These are phyloP conservation scores for Candida succiphila DNA, from an alignment of 805 yeast genomes.

Conservation along the genomic window DNA sequence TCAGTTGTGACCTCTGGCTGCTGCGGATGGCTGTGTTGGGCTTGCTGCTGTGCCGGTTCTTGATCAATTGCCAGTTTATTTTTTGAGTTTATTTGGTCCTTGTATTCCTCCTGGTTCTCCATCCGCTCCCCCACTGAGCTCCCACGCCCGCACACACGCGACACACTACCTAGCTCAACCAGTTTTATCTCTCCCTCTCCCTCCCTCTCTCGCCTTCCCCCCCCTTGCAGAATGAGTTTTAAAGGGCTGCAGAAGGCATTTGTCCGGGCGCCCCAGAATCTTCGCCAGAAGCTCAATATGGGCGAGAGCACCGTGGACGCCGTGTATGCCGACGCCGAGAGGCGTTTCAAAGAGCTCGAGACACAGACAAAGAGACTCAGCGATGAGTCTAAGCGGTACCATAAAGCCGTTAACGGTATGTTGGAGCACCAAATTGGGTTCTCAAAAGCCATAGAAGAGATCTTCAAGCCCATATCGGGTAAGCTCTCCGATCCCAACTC, in stretches of 20 bases:
- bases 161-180: no score
- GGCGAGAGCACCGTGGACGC: slow-evolving; percentile 73
- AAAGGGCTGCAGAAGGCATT: slow-evolving; percentile 79
- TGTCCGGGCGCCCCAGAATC: slow-evolving; percentile 81
- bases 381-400: slow-evolving; percentile 85
- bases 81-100: no score
- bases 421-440: slow-evolving; percentile 88
- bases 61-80: no score
- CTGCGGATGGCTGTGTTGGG: no score
- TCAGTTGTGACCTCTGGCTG: no score
- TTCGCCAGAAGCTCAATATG: slow-evolving; percentile 88
- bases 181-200: no score
- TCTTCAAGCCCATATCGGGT: slow-evolving; percentile 93
- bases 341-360: slow-evolving; percentile 91
- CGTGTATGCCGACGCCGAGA: slow-evolving; percentile 90
- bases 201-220: no score
- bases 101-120: no score
- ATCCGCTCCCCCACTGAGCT: no score
- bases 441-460: slow-evolving; percentile 91
- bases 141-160: no score
- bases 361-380: slow-evolving; percentile 79
- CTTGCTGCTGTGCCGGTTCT: no score
- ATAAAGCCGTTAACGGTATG: slow-evolving; percentile 89
- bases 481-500: slow-evolving; percentile 84
- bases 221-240: slow-evolving; percentile 77